These are phyloP conservation scores for Aspergillus egyptiacus DNA, from an alignment of 495 filamentous ascomycete species.

Conservation along the genomic window DNA sequence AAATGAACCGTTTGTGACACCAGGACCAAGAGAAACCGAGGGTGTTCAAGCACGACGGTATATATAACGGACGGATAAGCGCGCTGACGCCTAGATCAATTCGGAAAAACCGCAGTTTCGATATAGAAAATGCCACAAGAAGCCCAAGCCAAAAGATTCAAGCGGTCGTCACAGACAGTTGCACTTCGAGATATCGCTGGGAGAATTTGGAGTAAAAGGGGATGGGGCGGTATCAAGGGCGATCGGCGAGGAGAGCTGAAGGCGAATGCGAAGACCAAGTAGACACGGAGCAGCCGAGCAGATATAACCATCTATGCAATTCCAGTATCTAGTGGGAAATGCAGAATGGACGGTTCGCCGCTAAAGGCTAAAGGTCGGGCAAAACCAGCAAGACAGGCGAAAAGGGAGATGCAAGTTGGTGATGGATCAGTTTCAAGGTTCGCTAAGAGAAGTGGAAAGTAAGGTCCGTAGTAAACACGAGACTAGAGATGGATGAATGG, in stretches of 20 bases:
- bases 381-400: not conserved
- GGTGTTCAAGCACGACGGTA: not conserved
- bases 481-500: not conserved
- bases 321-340: too few species aligned
- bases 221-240: conserved; percentile 1
- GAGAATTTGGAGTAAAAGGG: not conserved
- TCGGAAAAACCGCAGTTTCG: not conserved
- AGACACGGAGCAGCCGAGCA: not conserved
- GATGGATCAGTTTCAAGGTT: too few species aligned
- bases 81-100: not conserved
- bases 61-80: not conserved
- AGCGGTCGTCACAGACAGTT: not conserved
- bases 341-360: not conserved
- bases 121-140: not conserved
- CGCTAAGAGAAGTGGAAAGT: too few species aligned
- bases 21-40: not conserved
- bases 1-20: conserved; percentile 1
- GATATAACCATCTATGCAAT: not conserved
- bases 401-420: not conserved
- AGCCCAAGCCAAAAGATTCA: not conserved
- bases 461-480: too few species aligned
- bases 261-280: too few species aligned
- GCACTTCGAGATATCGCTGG: not conserved
- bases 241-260: not conserved
- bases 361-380: too few species aligned